Base-by-base conservation (phyloP, 106 monocot species). In the Vanilla planifolia region DNA sequence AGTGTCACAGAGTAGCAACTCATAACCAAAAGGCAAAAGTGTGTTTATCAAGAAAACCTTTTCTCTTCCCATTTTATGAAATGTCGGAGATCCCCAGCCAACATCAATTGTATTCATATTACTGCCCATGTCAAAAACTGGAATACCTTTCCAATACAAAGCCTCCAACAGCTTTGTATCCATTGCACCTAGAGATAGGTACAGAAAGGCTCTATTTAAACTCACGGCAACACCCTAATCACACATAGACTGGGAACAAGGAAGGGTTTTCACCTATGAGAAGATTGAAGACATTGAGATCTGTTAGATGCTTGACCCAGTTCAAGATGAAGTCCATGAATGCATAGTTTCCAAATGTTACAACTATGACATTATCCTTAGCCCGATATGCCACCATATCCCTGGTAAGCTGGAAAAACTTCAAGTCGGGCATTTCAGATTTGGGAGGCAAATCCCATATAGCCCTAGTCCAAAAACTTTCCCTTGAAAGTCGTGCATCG, bases 21-120 rank as follows among this genome's bases (percentile, higher is more conserved):
- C 95, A 62, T 71, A 78, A 6, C 90, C 95, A 77, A 84, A 87
- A 28, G 86, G 86, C 40, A 96, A 66, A 20, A 96, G 37, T 6
- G 80, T 67, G 73, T 96, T 96, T 63, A 90, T 96, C 44, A 96
- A 63, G 28, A 90, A 68, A 44, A 87, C 86, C 65, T 90, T 96
- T 62, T 96, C 86, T 64, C 84, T 80, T 27, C 90, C 95, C 84
- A 96, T 87, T 79, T 90, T 90, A 72, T 96, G 95, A 61, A 96
- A 96, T 43, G 73, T 83, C 8, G 84, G 83, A 6, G 95, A 74
- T 10, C 95, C 95, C 95, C 95, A 96, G 16, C 90, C 90, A 35
- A 79, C 90, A 68, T 96, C 90, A 16, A 64, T 57, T 8, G 95
- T 84, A 29, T 68, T 79, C 90, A 96, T 90, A 46, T 84, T 73